Evolutionary conservation across 768 basidiomycete genomes (phyloP), one percentile per base, ranked within the genome.

Genomic region (Phanerochaete carnosa): DNA sequence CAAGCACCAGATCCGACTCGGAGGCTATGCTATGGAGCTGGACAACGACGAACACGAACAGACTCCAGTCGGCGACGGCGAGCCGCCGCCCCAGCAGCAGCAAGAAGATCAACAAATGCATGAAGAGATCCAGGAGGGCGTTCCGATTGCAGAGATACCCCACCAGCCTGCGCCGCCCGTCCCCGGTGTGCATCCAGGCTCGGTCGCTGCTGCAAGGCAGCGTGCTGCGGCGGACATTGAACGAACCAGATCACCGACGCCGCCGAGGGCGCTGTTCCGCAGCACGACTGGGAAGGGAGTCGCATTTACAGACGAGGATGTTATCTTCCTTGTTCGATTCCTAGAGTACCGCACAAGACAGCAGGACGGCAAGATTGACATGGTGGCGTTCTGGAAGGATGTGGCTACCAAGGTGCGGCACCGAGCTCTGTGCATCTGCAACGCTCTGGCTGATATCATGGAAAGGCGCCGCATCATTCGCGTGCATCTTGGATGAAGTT

Each of bases 401-500:
- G 85, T 90, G 8, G 88, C 88, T 2, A 67, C 72, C 15, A 89
- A 85, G 83, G 90, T 82, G 65, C 62, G 69, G n/a, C n/a, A 61
- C 55, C 63, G 58, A 66, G 19, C 74, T 35, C 29, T 19, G 3
- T 50, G 2, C 49, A 4, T 11, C 13, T 11, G 26, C 25, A 5
- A 23, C 25, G 29, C 29, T 3, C 46, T 50, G 25, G 11, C 15
- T 15, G 15, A 13, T 11, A 26, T 9, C 32, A 12, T 22, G 29
- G 4, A 11, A 23, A 91, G 89, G 92, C 92, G 0, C 92, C 92
- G 0, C 92, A 94, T 73, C 92, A 94, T 69, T 94, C 92, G 26
- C 86, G 91, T 37, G 92, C 92, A 50, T 94, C 92, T 6, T 94
- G 92, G 92, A 92, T 94, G 90, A 94, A 94, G 73, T 94, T 87